A percentile compares a stretch with the other conserved stretches of the same genome.
Conservation (phyloP, 345 rosid genomes). For the Theobroma cacao region DNA sequence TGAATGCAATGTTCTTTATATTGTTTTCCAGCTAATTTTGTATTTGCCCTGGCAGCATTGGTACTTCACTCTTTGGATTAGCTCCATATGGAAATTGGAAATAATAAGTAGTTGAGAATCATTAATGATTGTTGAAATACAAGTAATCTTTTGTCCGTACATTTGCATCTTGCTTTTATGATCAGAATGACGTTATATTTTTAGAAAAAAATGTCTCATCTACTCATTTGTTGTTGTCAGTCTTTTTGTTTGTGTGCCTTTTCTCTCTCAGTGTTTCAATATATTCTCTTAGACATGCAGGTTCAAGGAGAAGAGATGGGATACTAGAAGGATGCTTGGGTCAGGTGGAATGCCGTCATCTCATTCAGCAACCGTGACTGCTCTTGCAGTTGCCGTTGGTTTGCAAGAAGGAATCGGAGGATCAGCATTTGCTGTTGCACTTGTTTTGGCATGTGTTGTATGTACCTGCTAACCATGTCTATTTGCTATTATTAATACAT, state of each 20-base stretch:
- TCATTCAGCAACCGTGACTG: slow-evolving; percentile 60
- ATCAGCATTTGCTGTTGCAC: slow-evolving; percentile 49
- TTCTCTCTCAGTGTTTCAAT: slow-evolving; percentile 11
- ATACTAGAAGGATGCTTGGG: slow-evolving; percentile 48
- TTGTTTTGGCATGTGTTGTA: slow-evolving; percentile 67
- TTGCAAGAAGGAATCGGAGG: slow-evolving; percentile 51
- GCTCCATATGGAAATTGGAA: neutral
- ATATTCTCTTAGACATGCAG: slow-evolving; percentile 28
- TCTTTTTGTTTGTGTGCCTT: neutral
- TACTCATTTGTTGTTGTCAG: neutral
- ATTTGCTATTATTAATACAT: slow-evolving; percentile 12
- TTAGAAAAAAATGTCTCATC: neutral
- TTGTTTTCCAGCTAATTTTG: neutral
- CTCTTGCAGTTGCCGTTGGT: slow-evolving; percentile 53
- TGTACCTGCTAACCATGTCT: slow-evolving; percentile 40
- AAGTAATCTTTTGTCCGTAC: neutral
- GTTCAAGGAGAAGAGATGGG: slow-evolving; percentile 72
- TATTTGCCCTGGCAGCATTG: neutral
- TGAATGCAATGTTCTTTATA: neutral
- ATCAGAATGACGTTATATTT: neutral
- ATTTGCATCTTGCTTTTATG: neutral
- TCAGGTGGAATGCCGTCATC: slow-evolving; percentile 83
- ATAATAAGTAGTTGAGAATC: neutral
- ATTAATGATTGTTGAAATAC: neutral
- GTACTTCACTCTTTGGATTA: neutral